Evolutionary conservation across 192 early-diverging fungal genomes (phyloP), one percentile per base, ranked within the genome.

Genomic region (Kappamyces sp.): DNA sequence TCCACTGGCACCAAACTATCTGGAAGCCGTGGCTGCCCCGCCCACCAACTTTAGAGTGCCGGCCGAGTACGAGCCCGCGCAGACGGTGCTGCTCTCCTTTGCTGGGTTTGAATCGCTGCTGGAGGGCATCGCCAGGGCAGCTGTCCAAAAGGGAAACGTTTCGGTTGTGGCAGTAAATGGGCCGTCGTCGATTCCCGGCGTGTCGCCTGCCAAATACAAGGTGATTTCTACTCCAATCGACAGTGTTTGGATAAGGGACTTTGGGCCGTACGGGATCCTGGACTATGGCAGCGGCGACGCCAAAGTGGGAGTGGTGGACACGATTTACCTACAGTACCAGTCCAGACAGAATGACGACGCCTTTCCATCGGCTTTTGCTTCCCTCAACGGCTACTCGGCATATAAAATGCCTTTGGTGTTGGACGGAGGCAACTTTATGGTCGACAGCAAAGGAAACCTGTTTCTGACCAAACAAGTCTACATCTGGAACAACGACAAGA

Each of bases 351-450:
- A 46, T 46, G 44, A 46, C n/a, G 44, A 46, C 44, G n/a, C 9
- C 9, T 46, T 46, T 10, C 44, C 44, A 46, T 46, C 44, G 9
- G 9, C 44, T 10, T n/a, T 46, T 46, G 44, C 44, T 10, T 10
- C 9, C n/a, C 44, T 10, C 9, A 9, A 46, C 9, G 44, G 44
- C 9, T 46, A 10, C 9, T 46, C 44, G 9, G n/a, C 44, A n/a
- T 46, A 10, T 46, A 46, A 46, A 46, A 46, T 46, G 44, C 44
- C 44, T 10, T 46, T 46, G 44, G n/a, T 46, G 9, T 46, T 46
- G 44, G 44, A 46, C n/a, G 44, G 44, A 10, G 44, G 44, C n/a
- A 46, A 46, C 44, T 46, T 46, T 46, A 46, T 46, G 44, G 44
- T 46, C n/a, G 44, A 46, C n/a, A 46, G 44, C n/a, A 10, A 46